Percentiles rank a stretch among this genome's conserved stretches.
phyloP scores from a whole-genome alignment of 139 green algal genomes.

The Chlorella sp. region DNA sequence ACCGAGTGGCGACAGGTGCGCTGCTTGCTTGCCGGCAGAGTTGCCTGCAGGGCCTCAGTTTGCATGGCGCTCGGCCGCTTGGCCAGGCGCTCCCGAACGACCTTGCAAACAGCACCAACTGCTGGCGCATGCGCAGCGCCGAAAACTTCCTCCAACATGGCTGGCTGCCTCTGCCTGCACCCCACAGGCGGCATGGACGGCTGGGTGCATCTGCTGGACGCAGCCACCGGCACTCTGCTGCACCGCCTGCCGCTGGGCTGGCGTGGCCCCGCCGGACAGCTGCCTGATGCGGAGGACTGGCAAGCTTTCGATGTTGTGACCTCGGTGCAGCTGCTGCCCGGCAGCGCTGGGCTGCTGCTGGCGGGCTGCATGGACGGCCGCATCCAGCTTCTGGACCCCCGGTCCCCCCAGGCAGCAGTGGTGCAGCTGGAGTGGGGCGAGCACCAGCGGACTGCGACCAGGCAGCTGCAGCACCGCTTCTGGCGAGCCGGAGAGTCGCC shows the following conservation, averaged over 20 bases:
- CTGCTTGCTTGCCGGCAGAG: background rate
- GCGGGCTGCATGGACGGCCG: constrained; percentile 19
- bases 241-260: constrained; percentile 1
- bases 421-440: background rate
- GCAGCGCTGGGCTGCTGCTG: background rate
- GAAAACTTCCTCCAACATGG: background rate
- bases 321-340: constrained; percentile 9
- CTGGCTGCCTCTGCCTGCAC: background rate
- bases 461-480: background rate
- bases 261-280: background rate
- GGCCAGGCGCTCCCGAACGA: background rate
- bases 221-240: background rate
- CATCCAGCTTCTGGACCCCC: constrained; percentile 3
- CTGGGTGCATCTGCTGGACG: constrained; percentile 1
- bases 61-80: background rate
- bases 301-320: background rate
- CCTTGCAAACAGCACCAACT: too few species aligned
- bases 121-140: background rate
- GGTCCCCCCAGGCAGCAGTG: background rate
- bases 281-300: background rate
- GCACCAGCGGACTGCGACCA: background rate
- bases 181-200: constrained; percentile 14
- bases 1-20: background rate
- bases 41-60: background rate
- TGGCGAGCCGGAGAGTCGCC: background rate